A percentile compares a stretch with the other conserved stretches of the same genome.
Evolutionary conservation across 352 stramenopile genomes (phyloP).

Genomic region (Globisporangium mamillatum): DNA sequence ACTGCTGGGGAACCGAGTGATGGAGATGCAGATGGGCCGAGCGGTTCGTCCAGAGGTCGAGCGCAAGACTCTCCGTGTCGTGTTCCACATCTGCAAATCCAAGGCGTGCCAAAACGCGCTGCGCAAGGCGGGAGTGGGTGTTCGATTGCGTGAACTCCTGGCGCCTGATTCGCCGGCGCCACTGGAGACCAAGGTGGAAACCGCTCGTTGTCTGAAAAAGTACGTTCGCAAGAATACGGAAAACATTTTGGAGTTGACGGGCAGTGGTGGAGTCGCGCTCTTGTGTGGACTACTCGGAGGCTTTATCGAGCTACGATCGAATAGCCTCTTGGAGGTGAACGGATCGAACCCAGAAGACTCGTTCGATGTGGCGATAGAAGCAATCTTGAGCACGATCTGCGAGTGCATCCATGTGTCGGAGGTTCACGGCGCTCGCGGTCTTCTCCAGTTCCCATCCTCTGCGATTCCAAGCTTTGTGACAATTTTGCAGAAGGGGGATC

Average conservation of each 20-base stretch:
- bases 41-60: conserved; percentile 54
- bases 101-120: conserved; percentile 62
- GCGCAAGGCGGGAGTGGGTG: conserved; percentile 49
- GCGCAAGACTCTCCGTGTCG: conserved; percentile 62
- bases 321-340: conserved; percentile 20
- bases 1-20: conserved; percentile 55
- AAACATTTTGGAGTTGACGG: conserved; percentile 66
- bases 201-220: conserved; percentile 62
- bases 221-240: conserved; percentile 72
- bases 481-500: conserved; percentile 56
- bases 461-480: conserved; percentile 64
- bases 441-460: conserved; percentile 49
- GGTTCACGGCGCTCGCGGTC: conserved; percentile 27
- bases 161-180: conserved; percentile 42
- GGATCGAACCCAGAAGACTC: conserved; percentile 42
- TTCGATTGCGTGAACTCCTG: conserved; percentile 56
- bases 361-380: conserved; percentile 64
- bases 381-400: conserved; percentile 71
- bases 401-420: conserved; percentile 70
- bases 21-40: conserved; percentile 50
- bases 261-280: conserved; percentile 47
- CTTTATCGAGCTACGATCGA: conserved; percentile 50
- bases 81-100: conserved; percentile 77
- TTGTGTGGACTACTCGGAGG: conserved; percentile 54
- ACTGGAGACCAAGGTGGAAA: conserved; percentile 63